Evolutionary conservation across 148 eudicot species (phyloP).

Genomic region (Hydrangea macrophylla): DNA sequence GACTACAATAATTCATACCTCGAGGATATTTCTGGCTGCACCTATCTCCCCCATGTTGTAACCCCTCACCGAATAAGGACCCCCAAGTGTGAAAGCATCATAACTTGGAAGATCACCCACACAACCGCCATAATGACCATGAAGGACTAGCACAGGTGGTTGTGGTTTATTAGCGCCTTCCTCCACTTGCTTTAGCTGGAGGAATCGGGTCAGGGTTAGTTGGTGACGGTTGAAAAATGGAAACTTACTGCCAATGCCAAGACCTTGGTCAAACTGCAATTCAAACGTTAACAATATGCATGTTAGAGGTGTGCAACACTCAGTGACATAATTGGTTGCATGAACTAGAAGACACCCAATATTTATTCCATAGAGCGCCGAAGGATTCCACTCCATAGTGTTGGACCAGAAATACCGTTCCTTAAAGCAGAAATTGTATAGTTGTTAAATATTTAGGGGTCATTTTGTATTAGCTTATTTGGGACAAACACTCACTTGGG

Average conservation of each 20-base stretch:
- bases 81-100: slow-evolving; percentile 94
- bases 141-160: slow-evolving; percentile 93
- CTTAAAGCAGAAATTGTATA: background rate
- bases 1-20: slow-evolving; percentile 41
- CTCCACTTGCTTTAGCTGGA: slow-evolving; percentile 79
- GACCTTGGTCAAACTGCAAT: slow-evolving; percentile 94
- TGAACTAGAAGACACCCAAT: background rate
- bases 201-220: slow-evolving; percentile 72
- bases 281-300: background rate
- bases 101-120: slow-evolving; percentile 97
- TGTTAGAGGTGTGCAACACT: background rate
- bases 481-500: too few species aligned
- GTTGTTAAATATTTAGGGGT: background rate
- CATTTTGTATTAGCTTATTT: too few species aligned
- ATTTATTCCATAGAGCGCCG: background rate
- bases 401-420: background rate
- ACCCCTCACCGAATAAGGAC: slow-evolving; percentile 98
- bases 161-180: slow-evolving; percentile 94
- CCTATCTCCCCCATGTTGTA: slow-evolving; percentile 99
- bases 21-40: slow-evolving; percentile 94
- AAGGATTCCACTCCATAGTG: background rate
- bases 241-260: slow-evolving; percentile 82
- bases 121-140: slow-evolving; percentile 97
- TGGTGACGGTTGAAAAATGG: slow-evolving; percentile 94
- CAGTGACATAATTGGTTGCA: background rate